phyloP scores from a whole-genome alignment of 768 basidiomycete genomes.

The Tulasnella sp. region DNA sequence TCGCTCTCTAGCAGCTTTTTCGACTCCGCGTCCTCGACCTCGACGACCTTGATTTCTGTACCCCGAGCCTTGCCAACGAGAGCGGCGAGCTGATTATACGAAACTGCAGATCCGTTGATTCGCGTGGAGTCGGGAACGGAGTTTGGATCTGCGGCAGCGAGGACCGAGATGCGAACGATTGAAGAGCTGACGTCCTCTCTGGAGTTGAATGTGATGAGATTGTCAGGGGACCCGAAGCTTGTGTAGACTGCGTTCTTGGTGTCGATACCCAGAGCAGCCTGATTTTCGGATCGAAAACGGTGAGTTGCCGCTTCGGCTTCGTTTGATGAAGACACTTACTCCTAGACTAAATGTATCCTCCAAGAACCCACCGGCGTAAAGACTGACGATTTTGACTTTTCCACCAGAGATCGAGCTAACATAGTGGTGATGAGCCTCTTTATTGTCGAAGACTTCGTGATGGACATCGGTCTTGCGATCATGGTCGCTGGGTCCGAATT shows the following conservation, averaged over 20 bases:
- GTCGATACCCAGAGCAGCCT: constrained; percentile 6
- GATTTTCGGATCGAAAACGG: background rate
- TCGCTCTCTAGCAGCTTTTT: background rate
- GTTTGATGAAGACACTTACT: background rate
- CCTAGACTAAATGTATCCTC: background rate
- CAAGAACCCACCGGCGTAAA: background rate
- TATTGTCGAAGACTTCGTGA: background rate
- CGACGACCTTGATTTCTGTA: background rate
- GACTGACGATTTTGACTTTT: background rate
- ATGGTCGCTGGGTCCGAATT: background rate
- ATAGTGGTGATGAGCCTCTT: background rate
- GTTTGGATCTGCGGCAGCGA: background rate
- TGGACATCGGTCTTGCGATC: background rate
- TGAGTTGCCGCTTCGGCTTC: too few species aligned
- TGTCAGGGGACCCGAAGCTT: background rate
- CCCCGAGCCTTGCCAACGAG: background rate
- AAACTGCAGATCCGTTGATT: background rate
- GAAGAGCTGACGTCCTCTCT: background rate
- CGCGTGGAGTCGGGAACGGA: background rate
- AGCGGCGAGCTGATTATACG: background rate
- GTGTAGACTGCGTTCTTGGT: background rate
- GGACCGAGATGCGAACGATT: background rate
- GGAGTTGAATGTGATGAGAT: background rate
- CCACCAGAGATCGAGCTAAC: background rate
- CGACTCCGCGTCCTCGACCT: background rate